Percentiles rank a stretch among this genome's conserved stretches.
Conservation (phyloP, 495 filamentous ascomycete species). For the Oidiodendron maius region DNA sequence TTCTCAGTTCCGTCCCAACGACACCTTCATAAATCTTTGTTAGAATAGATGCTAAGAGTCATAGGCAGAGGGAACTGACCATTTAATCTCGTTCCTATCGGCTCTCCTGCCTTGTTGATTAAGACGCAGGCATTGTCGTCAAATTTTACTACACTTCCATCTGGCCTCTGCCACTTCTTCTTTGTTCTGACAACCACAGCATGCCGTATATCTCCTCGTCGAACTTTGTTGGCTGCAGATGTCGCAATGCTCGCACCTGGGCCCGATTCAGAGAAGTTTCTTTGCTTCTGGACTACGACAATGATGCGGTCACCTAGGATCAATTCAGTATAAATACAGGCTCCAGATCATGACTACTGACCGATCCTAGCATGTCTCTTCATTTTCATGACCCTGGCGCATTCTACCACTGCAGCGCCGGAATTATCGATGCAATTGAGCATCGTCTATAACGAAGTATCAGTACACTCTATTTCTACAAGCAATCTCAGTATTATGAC, state of each 20-base stretch:
- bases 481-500: conserved; percentile 13
- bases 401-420: conserved; percentile 95
- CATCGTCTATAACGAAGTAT: conserved; percentile 62
- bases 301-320: conserved; percentile 87
- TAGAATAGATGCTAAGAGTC: conserved; percentile 13
- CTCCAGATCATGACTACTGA: conserved; percentile 34
- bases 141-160: conserved; percentile 86
- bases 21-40: conserved; percentile 46
- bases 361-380: conserved; percentile 87
- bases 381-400: conserved; percentile 84
- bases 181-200: conserved; percentile 89
- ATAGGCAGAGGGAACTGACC: conserved; percentile 37
- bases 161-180: conserved; percentile 77
- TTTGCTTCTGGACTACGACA: conserved; percentile 94
- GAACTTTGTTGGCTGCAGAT: conserved; percentile 80
- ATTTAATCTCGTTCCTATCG: conserved; percentile 88
- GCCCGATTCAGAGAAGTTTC: conserved; percentile 60
- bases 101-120: conserved; percentile 95
- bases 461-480: conserved; percentile 5
- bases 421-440: conserved; percentile 99
- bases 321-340: conserved; percentile 2
- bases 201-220: conserved; percentile 93
- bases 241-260: conserved; percentile 46
- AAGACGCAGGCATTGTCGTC: conserved; percentile 98
- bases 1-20: conserved; percentile 78